Base-by-base conservation (phyloP, 352 stramenopile genomes). In the Phytophthora tentaculata region DNA sequence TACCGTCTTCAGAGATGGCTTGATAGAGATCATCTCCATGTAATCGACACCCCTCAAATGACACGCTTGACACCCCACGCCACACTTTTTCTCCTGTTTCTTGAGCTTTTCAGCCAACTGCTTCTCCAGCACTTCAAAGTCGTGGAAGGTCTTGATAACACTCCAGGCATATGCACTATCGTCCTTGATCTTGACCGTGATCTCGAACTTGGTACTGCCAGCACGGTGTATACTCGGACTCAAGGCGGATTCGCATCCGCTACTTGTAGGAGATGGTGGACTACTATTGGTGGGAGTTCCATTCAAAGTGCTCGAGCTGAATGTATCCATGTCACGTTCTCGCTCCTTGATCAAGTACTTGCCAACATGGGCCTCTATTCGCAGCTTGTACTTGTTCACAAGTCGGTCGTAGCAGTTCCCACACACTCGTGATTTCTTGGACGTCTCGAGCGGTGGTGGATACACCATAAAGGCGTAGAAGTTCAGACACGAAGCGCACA, bases 41-140 rank as follows among this genome's bases (percentile, higher is more conserved):
- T 92, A 94, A 72, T 94, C 86, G 8, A 94, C 73, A 32, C 84
- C 86, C 23, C 81, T 86, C 73, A 77, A 91, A 71, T 94, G 86
- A 29, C 73, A 78, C 10, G 60, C 56, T 17, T 71, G 72, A 29
- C 69, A 80, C 3, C 65, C 78, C 2, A 70, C 43, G 5, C 79
- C 81, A 50, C 81, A 77, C 57, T 85, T 87, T 60, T 91, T 89
- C 58, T 92, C 83, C 69, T 94, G 86, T 72, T 85, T 81, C 62
- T 81, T 83, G 0, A 88, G 59, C 67, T 90, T 91, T 8, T 91
- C 84, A 48, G 61, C 20, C 47, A 94, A 73, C 41, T 81, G 61
- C 45, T 91, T 91, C 64, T 92, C 86, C 2, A 94, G 69, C 12
- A 76, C 58, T 43, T 90, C 83, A 61, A 94, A 92, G 54, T 92